A percentile compares a stretch with the other conserved stretches of the same genome.
These are phyloP conservation scores for Edaphochlamys debaryana DNA, from an alignment of 139 green algal species.

Conservation along the genomic window DNA sequence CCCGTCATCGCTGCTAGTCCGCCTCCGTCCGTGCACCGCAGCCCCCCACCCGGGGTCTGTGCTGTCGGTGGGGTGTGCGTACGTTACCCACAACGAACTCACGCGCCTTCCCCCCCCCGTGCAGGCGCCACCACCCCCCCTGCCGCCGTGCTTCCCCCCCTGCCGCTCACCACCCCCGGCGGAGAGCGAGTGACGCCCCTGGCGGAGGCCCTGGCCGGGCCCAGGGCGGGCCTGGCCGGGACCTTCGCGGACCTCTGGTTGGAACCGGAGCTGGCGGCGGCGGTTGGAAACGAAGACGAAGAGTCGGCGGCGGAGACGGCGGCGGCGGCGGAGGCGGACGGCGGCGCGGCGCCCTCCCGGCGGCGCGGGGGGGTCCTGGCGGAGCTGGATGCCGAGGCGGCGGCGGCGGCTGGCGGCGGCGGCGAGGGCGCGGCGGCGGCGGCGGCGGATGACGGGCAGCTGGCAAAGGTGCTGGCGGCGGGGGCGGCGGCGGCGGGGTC, in stretches of 20 bases:
- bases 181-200: slow-evolving; percentile 10
- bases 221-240: neutral
- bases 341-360: neutral
- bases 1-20: too few species aligned
- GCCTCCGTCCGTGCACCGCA: too few species aligned
- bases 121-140: too few species aligned
- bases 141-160: too few species aligned
- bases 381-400: neutral
- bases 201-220: neutral
- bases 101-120: too few species aligned
- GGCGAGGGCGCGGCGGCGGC: neutral
- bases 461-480: slow-evolving; percentile 4
- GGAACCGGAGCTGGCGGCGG: slow-evolving; percentile 51
- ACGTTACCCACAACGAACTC: too few species aligned
- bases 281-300: slow-evolving; percentile 43
- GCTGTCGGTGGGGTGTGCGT: too few species aligned
- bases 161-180: neutral
- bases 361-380: slow-evolving; percentile 1
- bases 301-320: slow-evolving; percentile 8
- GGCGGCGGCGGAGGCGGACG: neutral
- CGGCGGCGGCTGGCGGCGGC: neutral
- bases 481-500: neutral
- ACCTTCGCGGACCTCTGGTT: slow-evolving; percentile 73
- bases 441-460: neutral
- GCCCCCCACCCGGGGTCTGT: too few species aligned